Base-by-base conservation (phyloP, 805 yeast genomes). In the Phaffomyces antillensis region DNA sequence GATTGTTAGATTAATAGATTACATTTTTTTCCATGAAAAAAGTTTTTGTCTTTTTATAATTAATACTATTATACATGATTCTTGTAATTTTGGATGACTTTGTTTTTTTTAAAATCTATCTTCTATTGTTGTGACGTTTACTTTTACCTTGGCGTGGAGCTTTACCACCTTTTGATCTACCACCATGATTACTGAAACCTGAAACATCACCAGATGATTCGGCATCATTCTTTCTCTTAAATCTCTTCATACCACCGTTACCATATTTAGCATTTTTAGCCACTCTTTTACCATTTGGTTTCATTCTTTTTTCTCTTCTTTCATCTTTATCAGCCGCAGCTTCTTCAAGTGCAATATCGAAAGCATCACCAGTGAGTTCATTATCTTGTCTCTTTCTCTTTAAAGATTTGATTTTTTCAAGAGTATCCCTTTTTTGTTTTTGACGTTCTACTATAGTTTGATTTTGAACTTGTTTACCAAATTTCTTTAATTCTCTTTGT, bases 381-480 rank as follows among this genome's bases (percentile, higher is more conserved):
- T 81, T 79, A 50, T 79, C 76, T 58, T 81, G 81, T 70, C 96
- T 81, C 79, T 88, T 90, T 63, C 85, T 82, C 76, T 87, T 88
- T 60, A 93, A 76, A n/a, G 86, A 75, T 67, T 89, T 90, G 65
- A 91, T 87, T 71, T 84, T 86, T 23, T 90, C 96, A 54, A 91
- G 67, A 18, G 96, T 81, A 23, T 88, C 96, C 61, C 78, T 80
- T 83, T 91, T 91, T 58, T 89, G 93, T 71, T 86, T 83, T 63
- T 87, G 95, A 70, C 98, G 84, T 58, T 86, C 87, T 70, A 90
- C 96, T 60, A 90, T 73, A 37, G 96, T 89, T 52, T 87, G 96
- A 58, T 86, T 79, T 72, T 90, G 96, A 30, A 90, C 97, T 72
- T 91, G 96, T 70, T 91, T 91, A 68, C 98, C 98, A 56, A 88